Conservation (phyloP, 768 basidiomycete genomes). For the Fibroporia radiculosa region DNA sequence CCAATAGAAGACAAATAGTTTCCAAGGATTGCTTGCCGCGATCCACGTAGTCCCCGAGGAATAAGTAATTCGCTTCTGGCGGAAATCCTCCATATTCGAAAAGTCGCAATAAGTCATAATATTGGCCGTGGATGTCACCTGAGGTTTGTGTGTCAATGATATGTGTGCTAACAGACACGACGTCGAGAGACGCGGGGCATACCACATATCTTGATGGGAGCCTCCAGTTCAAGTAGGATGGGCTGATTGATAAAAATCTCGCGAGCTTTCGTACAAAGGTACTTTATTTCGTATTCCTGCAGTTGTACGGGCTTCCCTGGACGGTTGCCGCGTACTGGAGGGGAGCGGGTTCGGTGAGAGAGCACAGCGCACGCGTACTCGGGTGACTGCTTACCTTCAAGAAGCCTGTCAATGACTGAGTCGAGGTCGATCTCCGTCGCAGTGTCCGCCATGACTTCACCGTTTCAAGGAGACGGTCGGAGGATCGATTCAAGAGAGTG, state of each 20-base stretch:
- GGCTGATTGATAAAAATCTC: slow-evolving; percentile 99
- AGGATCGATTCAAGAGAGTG: slow-evolving; percentile 17
- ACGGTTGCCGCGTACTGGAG: slow-evolving; percentile 89
- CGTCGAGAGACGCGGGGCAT: slow-evolving; percentile 23
- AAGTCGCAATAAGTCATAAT: slow-evolving; percentile 94
- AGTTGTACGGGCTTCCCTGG: slow-evolving; percentile 98
- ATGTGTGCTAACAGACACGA: slow-evolving; percentile 1
- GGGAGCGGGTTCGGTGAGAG: slow-evolving; percentile 7
- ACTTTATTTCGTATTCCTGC: slow-evolving; percentile 99
- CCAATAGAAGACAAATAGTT: slow-evolving; percentile 97
- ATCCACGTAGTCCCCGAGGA: slow-evolving; percentile 99
- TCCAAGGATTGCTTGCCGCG: slow-evolving; percentile 98
- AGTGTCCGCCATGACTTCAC: slow-evolving; percentile 59
- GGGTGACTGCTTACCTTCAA: slow-evolving; percentile 72
- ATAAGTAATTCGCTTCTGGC: slow-evolving; percentile 99
- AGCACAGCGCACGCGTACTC: slow-evolving; percentile 10
- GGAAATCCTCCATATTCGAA: slow-evolving; percentile 99
- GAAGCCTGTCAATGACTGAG: slow-evolving; percentile 96
- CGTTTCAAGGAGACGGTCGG: slow-evolving; percentile 14
- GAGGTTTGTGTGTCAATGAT: not conserved
- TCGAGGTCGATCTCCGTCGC: slow-evolving; percentile 96
- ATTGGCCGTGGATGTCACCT: slow-evolving; percentile 99
- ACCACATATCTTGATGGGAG: slow-evolving; percentile 99
- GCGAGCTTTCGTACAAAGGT: slow-evolving; percentile 95
- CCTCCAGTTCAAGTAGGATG: slow-evolving; percentile 94